A percentile compares a stretch with the other conserved stretches of the same genome.
Conservation (phyloP, 495 filamentous ascomycete species). For the Daldinia bambusicola region DNA sequence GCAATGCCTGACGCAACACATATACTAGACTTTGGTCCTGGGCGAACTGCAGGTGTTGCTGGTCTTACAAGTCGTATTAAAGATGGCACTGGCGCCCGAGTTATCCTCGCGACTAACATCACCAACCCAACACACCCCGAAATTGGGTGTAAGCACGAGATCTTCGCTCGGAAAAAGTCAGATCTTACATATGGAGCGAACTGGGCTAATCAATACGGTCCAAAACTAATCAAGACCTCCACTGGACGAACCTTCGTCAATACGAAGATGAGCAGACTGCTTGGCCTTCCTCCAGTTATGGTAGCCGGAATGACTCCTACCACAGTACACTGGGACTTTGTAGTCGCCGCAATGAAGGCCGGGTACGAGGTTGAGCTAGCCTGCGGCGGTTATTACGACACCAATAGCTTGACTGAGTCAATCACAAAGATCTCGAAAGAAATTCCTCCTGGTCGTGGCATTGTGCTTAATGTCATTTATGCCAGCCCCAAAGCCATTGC, state of each 20-base stretch:
- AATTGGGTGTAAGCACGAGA: constrained; percentile 85
- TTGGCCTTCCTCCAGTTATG: constrained; percentile 87
- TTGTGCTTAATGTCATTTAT: constrained; percentile 87
- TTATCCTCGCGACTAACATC: constrained; percentile 77
- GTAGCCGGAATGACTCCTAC: constrained; percentile 96
- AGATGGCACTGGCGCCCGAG: constrained; percentile 85
- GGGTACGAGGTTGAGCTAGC: constrained; percentile 93
- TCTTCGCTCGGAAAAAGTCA: constrained; percentile 82
- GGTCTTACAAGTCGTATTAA: constrained; percentile 91
- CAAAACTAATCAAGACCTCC: constrained; percentile 77
- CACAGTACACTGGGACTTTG: constrained; percentile 94
- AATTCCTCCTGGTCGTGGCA: constrained; percentile 82
- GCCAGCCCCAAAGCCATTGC: constrained; percentile 85
- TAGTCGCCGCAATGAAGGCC: constrained; percentile 94
- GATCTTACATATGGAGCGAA: constrained; percentile 83
- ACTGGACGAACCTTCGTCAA: constrained; percentile 81
- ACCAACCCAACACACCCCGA: constrained; percentile 83
- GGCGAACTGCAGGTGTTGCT: constrained; percentile 85
- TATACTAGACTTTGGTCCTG: constrained; percentile 86
- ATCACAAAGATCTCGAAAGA: constrained; percentile 79
- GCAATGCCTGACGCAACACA: constrained; percentile 81
- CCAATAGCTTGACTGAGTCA: constrained; percentile 77
- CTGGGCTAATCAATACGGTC: constrained; percentile 87
- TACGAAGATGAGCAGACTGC: constrained; percentile 85
- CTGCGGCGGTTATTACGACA: constrained; percentile 85